Base-by-base conservation (phyloP, 352 stramenopile species). In the Globisporangium mamillatum region DNA sequence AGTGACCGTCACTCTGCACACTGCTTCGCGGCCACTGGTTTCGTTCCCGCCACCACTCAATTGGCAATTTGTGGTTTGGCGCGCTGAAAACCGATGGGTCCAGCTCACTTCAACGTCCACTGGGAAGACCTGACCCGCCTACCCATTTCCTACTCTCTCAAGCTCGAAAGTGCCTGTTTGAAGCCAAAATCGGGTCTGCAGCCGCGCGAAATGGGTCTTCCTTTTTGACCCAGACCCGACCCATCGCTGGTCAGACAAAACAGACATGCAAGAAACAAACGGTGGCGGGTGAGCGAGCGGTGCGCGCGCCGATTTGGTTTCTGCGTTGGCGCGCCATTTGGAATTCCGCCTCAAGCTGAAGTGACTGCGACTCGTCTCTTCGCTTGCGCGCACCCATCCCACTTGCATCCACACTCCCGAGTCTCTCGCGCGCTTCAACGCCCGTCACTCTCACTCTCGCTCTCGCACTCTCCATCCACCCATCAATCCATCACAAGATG, bases 401-500 rank as follows among this genome's bases (percentile, higher is more conserved):
- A 50, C 36, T 46, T 50, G 25, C 24, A 62, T 22, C 27, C 25
- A 25, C 41, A 1, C 32, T 1, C 38, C 27, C 60, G 60, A 65
- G 60, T 66, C 60, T 66, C 60, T 65, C 55, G 12, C 64, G 12
- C 38, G 29, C 64, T 69, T 69, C 66, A 71, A 71, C 48, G 24
- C 41, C 58, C 38, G 20, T 25, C 66, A 20, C 60, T 58, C 57
- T 16, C 48, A 20, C 60, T 58, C 57, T 16, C 48, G 6, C 52
- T 29, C 62, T 53, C 50, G 12, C 62, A 44, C 24, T 64, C 36
- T 3, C 36, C 12, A 46, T 10, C 36, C 38, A 46, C 44, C 54
- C 38, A 25, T 36, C 53, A 55, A 52, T 24, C 46, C 24, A 63
- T 50, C 20, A 58, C 38, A 80, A 2, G 14, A 98, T 98, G 92